Base-by-base conservation (phyloP, 306 rosid species). In the Begonia masoniana region DNA sequence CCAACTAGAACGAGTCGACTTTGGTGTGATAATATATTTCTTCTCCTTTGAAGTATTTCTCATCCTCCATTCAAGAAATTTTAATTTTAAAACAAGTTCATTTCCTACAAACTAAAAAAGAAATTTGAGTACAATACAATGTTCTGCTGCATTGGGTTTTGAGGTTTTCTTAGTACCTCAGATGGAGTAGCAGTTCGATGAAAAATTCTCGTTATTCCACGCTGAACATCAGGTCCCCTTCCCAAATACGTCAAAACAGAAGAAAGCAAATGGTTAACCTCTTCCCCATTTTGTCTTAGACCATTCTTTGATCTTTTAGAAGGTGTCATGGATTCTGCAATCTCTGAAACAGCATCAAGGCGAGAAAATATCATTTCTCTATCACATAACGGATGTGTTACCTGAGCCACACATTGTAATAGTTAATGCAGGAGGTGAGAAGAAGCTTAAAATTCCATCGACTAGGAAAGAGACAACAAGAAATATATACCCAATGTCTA, bases 201-300 rank as follows among this genome's bases (percentile, higher is more conserved):
- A 65, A 81, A 85, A 66, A 82, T 83, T 75, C 97, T 78, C 17
- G 96, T 83, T 67, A 91, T 78, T 45, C 97, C 96, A 23, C 92
- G 96, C 67, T 91, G 97, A 67, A 85, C 67, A 66, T 91, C 97
- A 10, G 85, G 79, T 43, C 84, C 77, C 57, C 84, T 79, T 61
- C 86, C 82, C 71, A 91, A 72, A 59, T 68, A 56, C 17, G 72
- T 73, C 74, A 91, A 78, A 72, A 91, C 86, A 51, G 73, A 73
- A 47, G 94, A 81, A 58, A 91, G 86, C 60, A 83, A 26, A 68
- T 70, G 47, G 57, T 62, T 74, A 50, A 86, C 51, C 62, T 74
- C 67, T 17, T 87, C 82, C 47, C 58, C 79, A 36, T 68, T 63
- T 14, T 17, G 19, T 17, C 19, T 57, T 61, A 46, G 70, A 53